Percentiles rank a stretch among this genome's conserved stretches.
These are phyloP conservation scores for Ochromonas danica DNA, from an alignment of 108 stramenopile genomes.

Conservation along the genomic window DNA sequence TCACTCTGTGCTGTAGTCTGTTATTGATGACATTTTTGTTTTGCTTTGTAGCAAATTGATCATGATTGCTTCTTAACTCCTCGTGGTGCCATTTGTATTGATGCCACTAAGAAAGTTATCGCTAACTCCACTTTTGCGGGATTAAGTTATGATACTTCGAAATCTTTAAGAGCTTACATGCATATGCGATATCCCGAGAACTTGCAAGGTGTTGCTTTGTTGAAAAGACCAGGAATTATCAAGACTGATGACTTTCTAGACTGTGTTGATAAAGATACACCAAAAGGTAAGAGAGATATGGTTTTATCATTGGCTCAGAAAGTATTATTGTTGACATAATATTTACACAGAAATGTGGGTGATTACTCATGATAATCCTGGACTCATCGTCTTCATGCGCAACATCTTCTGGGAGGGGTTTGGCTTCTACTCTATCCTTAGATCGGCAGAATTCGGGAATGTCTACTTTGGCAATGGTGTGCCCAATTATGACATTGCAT, in stretches of 20 bases:
- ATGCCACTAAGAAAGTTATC: conserved; percentile 39
- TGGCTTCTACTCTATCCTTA: conserved; percentile 51
- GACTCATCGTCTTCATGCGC: conserved; percentile 41
- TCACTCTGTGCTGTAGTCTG: neutral
- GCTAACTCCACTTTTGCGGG: conserved; percentile 36
- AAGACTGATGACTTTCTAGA: conserved; percentile 55
- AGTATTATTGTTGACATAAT: neutral
- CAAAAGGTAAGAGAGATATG: conserved; percentile 37
- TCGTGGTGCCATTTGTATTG: conserved; percentile 42
- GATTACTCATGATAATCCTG: conserved; percentile 35
- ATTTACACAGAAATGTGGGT: conserved; percentile 37
- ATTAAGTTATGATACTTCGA: conserved; percentile 46
- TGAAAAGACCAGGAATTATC: conserved; percentile 52
- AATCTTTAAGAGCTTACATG: conserved; percentile 42
- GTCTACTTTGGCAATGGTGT: conserved; percentile 59
- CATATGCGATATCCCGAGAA: conserved; percentile 56
- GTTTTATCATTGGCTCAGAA: neutral
- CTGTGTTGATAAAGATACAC: conserved; percentile 50
- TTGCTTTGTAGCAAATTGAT: conserved; percentile 36
- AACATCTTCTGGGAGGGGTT: conserved; percentile 57
- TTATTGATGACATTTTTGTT: neutral
- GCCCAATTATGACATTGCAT: conserved; percentile 55
- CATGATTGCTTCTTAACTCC: conserved; percentile 39
- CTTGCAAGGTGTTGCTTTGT: conserved; percentile 38
- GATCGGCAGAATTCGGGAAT: conserved; percentile 50